Conservation (phyloP, 2,329 filamentous ascomycete genomes). For the Daldinia eschscholtzii region DNA sequence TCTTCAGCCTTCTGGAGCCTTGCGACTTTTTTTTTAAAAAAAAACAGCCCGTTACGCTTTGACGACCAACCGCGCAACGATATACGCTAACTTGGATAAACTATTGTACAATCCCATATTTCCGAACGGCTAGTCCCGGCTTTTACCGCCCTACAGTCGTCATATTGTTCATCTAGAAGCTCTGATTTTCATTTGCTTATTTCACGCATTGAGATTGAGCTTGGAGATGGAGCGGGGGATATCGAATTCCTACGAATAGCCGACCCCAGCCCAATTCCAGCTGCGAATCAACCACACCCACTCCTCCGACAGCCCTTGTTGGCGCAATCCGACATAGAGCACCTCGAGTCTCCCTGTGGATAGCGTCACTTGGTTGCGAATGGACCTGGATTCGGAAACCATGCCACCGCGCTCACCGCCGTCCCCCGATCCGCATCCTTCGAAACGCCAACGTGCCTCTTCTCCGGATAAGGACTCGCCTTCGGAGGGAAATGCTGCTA, state of each 20-base stretch:
- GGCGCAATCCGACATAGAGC: constrained; percentile 26
- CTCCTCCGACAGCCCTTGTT: constrained; percentile 15
- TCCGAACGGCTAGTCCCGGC: constrained; percentile 1
- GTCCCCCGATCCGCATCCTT: constrained; percentile 64
- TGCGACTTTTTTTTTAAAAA: constrained; percentile 12
- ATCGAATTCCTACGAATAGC: constrained; percentile 37
- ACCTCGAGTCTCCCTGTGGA: constrained; percentile 26
- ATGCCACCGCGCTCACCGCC: constrained; percentile 64
- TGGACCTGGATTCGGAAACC: constrained; percentile 39
- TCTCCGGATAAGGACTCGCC: constrained; percentile 63
- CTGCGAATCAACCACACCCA: constrained; percentile 21
- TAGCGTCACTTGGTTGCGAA: constrained; percentile 25
- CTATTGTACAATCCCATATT: constrained; percentile 4
- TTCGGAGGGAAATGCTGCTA: constrained; percentile 55
- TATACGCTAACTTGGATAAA: constrained; percentile 15
- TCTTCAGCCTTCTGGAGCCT: constrained; percentile 40
- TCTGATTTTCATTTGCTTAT: constrained; percentile 20
- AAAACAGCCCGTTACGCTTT: not conserved
- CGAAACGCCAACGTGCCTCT: constrained; percentile 69
- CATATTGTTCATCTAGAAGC: not conserved
- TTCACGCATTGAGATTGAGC: constrained; percentile 34
- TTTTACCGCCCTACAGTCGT: not conserved
- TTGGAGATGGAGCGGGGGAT: constrained; percentile 44
- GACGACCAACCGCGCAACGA: constrained; percentile 19
- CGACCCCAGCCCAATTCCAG: constrained; percentile 29